Conservation (phyloP, 1,284 basidiomycete genomes). For the Calocybe gambosa region DNA sequence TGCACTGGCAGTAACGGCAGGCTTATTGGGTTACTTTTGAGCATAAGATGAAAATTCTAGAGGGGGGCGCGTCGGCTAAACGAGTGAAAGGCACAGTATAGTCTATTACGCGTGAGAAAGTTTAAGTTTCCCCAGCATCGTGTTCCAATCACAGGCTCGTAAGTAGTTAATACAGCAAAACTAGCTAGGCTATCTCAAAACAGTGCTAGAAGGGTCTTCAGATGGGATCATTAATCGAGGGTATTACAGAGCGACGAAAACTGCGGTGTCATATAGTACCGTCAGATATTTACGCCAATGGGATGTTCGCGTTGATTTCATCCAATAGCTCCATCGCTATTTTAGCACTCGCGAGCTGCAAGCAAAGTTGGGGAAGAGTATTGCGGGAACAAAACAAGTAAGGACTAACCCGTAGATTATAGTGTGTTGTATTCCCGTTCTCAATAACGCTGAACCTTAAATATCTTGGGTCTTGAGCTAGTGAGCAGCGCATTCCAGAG, state of each 20-base stretch:
- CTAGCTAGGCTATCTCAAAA: not conserved
- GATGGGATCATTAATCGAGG: conserved; percentile 12
- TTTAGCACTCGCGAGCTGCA: conserved; percentile 54
- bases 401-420: conserved; percentile 68
- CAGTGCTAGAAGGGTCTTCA: not conserved
- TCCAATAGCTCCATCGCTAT: conserved; percentile 53
- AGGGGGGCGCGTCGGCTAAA: conserved; percentile 1
- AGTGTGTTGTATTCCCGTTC: conserved; percentile 55
- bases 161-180: conserved; percentile 7
- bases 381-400: conserved; percentile 2
- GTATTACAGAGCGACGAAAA: conserved; percentile 9
- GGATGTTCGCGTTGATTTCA: conserved; percentile 51
- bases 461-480: conserved; percentile 78
- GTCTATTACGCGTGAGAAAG: conserved; percentile 16
- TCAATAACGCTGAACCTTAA: conserved; percentile 76
- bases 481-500: conserved; percentile 74
- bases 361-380: not conserved
- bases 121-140: not conserved
- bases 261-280: not conserved
- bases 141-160: conserved; percentile 7
- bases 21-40: not conserved
- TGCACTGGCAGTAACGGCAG: not conserved
- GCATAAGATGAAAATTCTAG: conserved; percentile 12
- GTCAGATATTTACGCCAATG: conserved; percentile 18
- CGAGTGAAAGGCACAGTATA: conserved; percentile 6